phyloP scores from a whole-genome alignment of 1,284 basidiomycete species.

The Entoloma clypeatum region DNA sequence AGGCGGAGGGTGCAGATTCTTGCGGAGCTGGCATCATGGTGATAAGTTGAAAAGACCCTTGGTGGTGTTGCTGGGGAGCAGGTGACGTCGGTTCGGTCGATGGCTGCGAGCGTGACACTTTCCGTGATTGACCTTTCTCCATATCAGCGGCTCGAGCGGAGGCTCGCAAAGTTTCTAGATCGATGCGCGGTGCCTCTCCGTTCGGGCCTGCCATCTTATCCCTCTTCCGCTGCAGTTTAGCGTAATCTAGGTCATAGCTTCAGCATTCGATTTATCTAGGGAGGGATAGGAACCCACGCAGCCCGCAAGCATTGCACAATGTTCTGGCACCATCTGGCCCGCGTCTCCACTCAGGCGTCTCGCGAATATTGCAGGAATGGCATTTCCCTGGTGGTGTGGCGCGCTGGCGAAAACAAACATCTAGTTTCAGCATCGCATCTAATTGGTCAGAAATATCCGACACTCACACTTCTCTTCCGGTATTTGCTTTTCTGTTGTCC shows the following conservation, averaged over 20 bases:
- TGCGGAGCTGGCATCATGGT: slow-evolving; percentile 34
- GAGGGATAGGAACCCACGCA: slow-evolving; percentile 52
- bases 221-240: slow-evolving; percentile 71
- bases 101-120: slow-evolving; percentile 19
- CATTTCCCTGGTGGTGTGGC: slow-evolving; percentile 79
- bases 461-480: slow-evolving; percentile 71
- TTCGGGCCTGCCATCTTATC: slow-evolving; percentile 56
- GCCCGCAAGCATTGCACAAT: slow-evolving; percentile 76
- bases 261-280: slow-evolving; percentile 8
- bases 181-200: slow-evolving; percentile 54
- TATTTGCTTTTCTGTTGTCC: slow-evolving; percentile 72
- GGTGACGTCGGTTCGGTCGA: slow-evolving; percentile 19
- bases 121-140: slow-evolving; percentile 27
- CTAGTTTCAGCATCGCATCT: slow-evolving; percentile 21
- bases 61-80: slow-evolving; percentile 42
- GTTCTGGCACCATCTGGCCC: slow-evolving; percentile 78
- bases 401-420: slow-evolving; percentile 48
- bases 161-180: slow-evolving; percentile 68
- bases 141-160: slow-evolving; percentile 59
- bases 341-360: slow-evolving; percentile 81
- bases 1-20: slow-evolving; percentile 17
- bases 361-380: slow-evolving; percentile 78
- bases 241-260: slow-evolving; percentile 54
- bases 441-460: slow-evolving; percentile 9
- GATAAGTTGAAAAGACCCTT: slow-evolving; percentile 51